Evolutionary conservation across 2,329 filamentous ascomycete genomes (phyloP), one percentile per base, ranked within the genome.

Genomic region (Fusarium sp.): DNA sequence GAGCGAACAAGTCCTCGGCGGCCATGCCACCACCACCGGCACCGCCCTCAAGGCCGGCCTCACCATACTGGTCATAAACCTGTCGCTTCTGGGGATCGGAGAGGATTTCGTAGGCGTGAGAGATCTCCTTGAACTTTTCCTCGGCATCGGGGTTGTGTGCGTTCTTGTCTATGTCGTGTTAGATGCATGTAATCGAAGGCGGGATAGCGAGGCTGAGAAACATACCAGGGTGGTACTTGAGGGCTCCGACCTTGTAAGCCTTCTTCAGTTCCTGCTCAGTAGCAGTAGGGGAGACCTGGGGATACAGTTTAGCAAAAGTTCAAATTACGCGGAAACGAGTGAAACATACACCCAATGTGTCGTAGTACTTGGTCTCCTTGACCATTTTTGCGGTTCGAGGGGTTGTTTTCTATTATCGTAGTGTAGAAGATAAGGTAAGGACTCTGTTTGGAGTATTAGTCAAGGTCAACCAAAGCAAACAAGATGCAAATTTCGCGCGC

Each of bases 101-200:
- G 18, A 99, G 90, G 72, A 97, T 87, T 85, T 99, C 96, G 83
- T 98, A 99, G 66, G 96, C 96, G 78, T 95, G 91, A 71, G 94
- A 97, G 65, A 97, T 87, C 76, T 97, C 94, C 85, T 99, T 98
- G 90, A 99, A 99, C 83, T 97, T 99, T 66, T 97, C 94, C 74
- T 95, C 94, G 52, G 96, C 94, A 28, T 90, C 92, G 40, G 94
- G 94, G 84, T 97, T 97, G 84, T 96, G 89, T 70, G 91, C 89
- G 82, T 99, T 99, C 88, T 99, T 99, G 83, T 99, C 95, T 97
- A 73, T 38, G 59, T 28, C 62, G 58, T 31, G 58, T 75, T 56
- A 74, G 72, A 46, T 30, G 50, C 20, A 16, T n/a, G 13, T 11
- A 26, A 31, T 28, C 18, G 5, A 37, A 31, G 12, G 12, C 18